Evolutionary conservation across 352 stramenopile genomes (phyloP).

Genomic region (Globisporangium nodosum): DNA sequence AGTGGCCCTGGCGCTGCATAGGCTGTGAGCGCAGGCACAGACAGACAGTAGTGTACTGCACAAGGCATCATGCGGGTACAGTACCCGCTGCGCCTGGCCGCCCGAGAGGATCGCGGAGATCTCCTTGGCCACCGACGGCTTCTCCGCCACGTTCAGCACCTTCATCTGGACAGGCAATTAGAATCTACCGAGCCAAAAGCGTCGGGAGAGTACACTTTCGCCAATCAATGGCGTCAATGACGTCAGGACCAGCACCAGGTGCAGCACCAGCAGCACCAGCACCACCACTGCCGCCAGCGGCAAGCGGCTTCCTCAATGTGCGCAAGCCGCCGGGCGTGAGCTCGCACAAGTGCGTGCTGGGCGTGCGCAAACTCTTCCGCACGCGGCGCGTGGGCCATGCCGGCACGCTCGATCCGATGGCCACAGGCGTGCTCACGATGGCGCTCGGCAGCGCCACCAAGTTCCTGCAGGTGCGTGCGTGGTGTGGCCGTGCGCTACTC

Average conservation of each 20-base stretch:
- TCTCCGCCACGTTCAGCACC: conserved; percentile 98
- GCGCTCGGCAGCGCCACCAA: conserved; percentile 76
- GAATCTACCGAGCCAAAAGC: neutral
- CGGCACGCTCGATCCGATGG: conserved; percentile 87
- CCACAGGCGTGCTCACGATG: conserved; percentile 79
- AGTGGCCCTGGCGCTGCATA: conserved; percentile 53
- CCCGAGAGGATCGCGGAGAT: conserved; percentile 93
- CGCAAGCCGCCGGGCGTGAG: conserved; percentile 70
- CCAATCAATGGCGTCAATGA: neutral
- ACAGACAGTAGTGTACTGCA: conserved; percentile 19
- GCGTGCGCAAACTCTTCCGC: conserved; percentile 64
- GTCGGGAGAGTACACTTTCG: too few species aligned
- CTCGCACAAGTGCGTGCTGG: conserved; percentile 72
- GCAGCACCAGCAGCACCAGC: too few species aligned
- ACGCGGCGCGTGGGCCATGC: conserved; percentile 74
- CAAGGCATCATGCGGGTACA: conserved; percentile 1
- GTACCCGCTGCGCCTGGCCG: conserved; percentile 49
- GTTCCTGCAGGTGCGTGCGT: conserved; percentile 54
- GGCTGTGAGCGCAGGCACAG: neutral
- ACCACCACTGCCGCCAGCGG: neutral
- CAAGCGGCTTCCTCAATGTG: conserved; percentile 74
- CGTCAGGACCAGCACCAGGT: too few species aligned
- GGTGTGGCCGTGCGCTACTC: neutral
- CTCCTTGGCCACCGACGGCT: conserved; percentile 98
- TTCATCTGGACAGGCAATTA: conserved; percentile 32